Percentiles rank a stretch among this genome's conserved stretches.
Evolutionary conservation across 192 early-diverging fungal genomes (phyloP).

Genomic region (Umbelopsis sp.): DNA sequence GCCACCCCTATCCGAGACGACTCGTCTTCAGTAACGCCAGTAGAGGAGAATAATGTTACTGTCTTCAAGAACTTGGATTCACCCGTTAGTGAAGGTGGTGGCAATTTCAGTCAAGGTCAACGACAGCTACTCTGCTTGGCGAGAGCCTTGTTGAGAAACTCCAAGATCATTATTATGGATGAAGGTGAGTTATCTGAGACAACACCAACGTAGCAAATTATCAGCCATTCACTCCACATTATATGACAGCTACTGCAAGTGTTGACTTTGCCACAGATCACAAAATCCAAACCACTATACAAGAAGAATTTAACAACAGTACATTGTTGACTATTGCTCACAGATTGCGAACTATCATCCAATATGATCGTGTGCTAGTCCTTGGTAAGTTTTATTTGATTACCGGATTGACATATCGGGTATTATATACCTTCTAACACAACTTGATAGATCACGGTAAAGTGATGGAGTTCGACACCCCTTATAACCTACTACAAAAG

Average conservation of each 20-base stretch:
- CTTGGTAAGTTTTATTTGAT: slow-evolving; percentile 31
- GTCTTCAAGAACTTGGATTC: slow-evolving; percentile 40
- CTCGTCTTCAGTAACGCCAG: background rate
- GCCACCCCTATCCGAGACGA: slow-evolving; percentile 1
- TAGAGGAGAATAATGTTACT: background rate
- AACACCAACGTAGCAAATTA: slow-evolving; percentile 36
- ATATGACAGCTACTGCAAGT: slow-evolving; percentile 71
- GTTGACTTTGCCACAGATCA: slow-evolving; percentile 86
- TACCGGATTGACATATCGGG: too few species aligned
- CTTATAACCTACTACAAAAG: slow-evolving; percentile 66
- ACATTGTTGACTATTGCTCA: slow-evolving; percentile 57
- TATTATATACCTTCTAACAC: background rate
- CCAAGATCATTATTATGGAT: slow-evolving; percentile 71
- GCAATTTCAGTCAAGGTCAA: slow-evolving; percentile 83
- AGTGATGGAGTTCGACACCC: slow-evolving; percentile 80
- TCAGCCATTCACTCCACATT: background rate
- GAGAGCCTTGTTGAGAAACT: slow-evolving; percentile 67
- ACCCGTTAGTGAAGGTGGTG: slow-evolving; percentile 64
- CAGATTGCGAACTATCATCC: slow-evolving; percentile 51
- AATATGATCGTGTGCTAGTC: slow-evolving; percentile 58
- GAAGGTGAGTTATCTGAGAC: slow-evolving; percentile 67
- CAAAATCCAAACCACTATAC: slow-evolving; percentile 85
- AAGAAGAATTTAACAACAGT: slow-evolving; percentile 66
- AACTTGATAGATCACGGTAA: slow-evolving; percentile 67
- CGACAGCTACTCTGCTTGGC: slow-evolving; percentile 83